Base-by-base conservation (phyloP, 2,329 filamentous ascomycete species). In the Alternaria sp. region DNA sequence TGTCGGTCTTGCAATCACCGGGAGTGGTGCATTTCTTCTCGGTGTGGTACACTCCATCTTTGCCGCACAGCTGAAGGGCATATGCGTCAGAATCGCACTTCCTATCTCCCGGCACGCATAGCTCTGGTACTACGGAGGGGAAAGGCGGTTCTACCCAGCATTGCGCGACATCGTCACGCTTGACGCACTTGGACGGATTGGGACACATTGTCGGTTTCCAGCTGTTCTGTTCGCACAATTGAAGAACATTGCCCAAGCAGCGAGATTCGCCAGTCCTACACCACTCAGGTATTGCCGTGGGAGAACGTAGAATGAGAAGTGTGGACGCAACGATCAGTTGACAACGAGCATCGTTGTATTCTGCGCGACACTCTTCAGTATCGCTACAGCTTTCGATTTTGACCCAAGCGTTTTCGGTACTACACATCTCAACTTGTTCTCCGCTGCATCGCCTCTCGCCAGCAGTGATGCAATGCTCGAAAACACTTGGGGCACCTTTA, bases 1-100 rank as follows among this genome's bases (percentile, higher is more conserved):
- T 7, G 14, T 57, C 47, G 6, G 44, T 53, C 16, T 43, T 56
- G 53, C 58, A 61, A 30, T 60, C 57, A 14, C 42, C 54, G 12
- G 42, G 49, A 5, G 41, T 44, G 32, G 26, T 26, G 42, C 54
- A 61, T 28, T 57, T 61, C 28, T 49, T 53, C 34, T 57, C 26
- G 9, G 32, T 54, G 22, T 39, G 30, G 36, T 24, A 61, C 14
- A 30, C 20, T 7, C 43, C 24, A 12, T 53, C 41, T 24, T 46
- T 34, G 18, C 47, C 54, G 49, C 58, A 61, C 0, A 49, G 32
- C 3, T 49, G 22, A 3, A 58, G 49, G 14, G 42, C 47, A 28
- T 62, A 58, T 28, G 18, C 20, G 38, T 54, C 44, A 3, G 24
- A 24, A 30, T 41, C 36, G 59, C 59, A 62, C 18, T 44, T 54